Base-by-base conservation (phyloP, 371 early-diverging fungal species). In the Mucor irregularis region DNA sequence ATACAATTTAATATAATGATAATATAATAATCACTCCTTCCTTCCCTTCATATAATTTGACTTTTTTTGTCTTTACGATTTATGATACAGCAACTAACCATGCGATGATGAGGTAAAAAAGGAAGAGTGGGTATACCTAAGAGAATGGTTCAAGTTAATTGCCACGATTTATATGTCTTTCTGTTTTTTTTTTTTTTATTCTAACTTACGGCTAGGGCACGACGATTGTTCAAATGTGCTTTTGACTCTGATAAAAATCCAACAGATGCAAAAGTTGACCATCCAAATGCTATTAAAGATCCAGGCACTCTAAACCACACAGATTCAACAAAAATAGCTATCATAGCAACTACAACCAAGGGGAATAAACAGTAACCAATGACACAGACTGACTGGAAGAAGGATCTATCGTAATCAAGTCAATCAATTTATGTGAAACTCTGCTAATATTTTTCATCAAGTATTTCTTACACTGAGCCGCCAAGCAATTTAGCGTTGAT, bases 361-460 rank as follows among this genome's bases (percentile, higher is more conserved):
- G 97, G 97, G 63, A 94, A 97, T 47, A 96, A 68, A 73, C 97
- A 97, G 73, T 97, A 97, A 3, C 96, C 96, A 33, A 97, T 82
- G 11, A 94, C 89, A 71, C 97, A 97, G 8, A 97, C 93, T 56
- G 88, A 88, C 65, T 97, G 96, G 65, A 94, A 93, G 66, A 97
- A 94, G 2, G 95, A 93, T 11, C 42, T 42, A 24, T 24, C n/a
- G n/a, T n/a, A n/a, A n/a, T n/a, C n/a, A n/a, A n/a, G n/a, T n/a
- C n/a, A n/a, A n/a, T n/a, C n/a, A n/a, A n/a, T n/a, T n/a, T n/a
- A n/a, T n/a, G n/a, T n/a, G n/a, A n/a, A n/a, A n/a, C n/a, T n/a
- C n/a, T n/a, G n/a, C n/a, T n/a, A n/a, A 42, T 42, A 25, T 42
- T 4, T 34, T 34, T 34, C 11, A 13, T 4, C 14, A n/a, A 1